These are phyloP conservation scores for Coemansia pectinata DNA, from an alignment of 192 early-diverging fungal species.

Conservation along the genomic window DNA sequence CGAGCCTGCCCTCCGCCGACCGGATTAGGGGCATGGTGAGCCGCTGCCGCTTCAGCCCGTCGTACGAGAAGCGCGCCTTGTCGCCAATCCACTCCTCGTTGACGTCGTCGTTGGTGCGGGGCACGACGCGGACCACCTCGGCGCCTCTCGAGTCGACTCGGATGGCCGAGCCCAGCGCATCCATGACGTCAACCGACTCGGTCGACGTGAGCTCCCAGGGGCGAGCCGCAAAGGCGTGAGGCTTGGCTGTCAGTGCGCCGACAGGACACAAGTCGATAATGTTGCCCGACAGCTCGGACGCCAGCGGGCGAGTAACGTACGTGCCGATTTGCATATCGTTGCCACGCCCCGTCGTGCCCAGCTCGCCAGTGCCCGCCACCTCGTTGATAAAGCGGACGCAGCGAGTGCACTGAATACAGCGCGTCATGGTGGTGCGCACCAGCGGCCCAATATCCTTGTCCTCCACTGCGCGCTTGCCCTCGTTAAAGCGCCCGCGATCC, in stretches of 20 bases:
- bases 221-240: conserved; percentile 89
- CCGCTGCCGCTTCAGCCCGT: conserved; percentile 95
- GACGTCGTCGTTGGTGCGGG: conserved; percentile 95
- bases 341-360: conserved; percentile 94
- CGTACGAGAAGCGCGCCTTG: conserved; percentile 93
- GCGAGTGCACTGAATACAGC: conserved; percentile 99
- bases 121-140: conserved; percentile 95
- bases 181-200: conserved; percentile 92
- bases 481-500: conserved; percentile 88
- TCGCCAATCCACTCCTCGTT: conserved; percentile 99
- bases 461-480: conserved; percentile 96
- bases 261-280: conserved; percentile 98
- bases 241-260: conserved; percentile 96
- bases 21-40: conserved; percentile 90
- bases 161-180: conserved; percentile 95
- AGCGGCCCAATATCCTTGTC: conserved; percentile 97
- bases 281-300: conserved; percentile 96
- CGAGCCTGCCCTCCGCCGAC: conserved; percentile 70
- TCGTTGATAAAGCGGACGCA: conserved; percentile 99
- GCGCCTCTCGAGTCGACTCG: conserved; percentile 93
- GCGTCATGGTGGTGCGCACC: conserved; percentile 94
- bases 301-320: conserved; percentile 85
- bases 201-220: conserved; percentile 98
- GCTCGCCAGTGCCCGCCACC: conserved; percentile 91
- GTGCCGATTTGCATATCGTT: conserved; percentile 99